Evolutionary conservation across 805 yeast genomes (phyloP), one percentile per base, ranked within the genome.

Genomic region (Zygoascus bituminiphila): DNA sequence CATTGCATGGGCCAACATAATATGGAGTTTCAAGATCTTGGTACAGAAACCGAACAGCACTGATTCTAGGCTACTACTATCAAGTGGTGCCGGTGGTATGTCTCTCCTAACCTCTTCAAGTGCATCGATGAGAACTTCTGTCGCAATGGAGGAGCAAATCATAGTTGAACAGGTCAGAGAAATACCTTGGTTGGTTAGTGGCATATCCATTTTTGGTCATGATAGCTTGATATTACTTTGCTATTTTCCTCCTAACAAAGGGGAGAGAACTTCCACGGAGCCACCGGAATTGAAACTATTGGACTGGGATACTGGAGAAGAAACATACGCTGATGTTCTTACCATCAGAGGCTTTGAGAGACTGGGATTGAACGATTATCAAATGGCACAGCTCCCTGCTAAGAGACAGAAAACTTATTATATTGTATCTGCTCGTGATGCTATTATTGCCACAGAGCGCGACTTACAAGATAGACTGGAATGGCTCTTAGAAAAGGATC

Each of bases 321-420:
- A 86, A 45, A 72, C 77, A 12, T 80, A 84, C 46, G 87, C 81
- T 20, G 96, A 91, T 62, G 95, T 83, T 60, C 73, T 91, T 2
- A 78, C 82, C 0, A 64, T 87, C 49, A 76, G 75, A 45, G 77
- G 77, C 29, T 75, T 69, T 42, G 72, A 77, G 20, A 69, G 72
- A 12, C 65, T 87, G 39, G 88, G 94, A 0, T 69, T 84, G 15
- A 89, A 91, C 61, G 98, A 93, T 61, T 86, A 84, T 60, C 81
- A 78, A 54, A 63, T 89, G 42, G 22, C 26, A 4, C 24, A 40
- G 0, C 44, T 45, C 5, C 29, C 36, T 17, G 50, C 46, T 4
- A 36, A 20, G 19, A 33, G 22, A 17, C 35, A 22, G 41, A 21
- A 35, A 20, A 22, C 41, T 4, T 87, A 83, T 68, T 84, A 74